Evolutionary conservation across 2,329 filamentous ascomycete species (phyloP).

Genomic region (Paraconiothyrium brasiliense): DNA sequence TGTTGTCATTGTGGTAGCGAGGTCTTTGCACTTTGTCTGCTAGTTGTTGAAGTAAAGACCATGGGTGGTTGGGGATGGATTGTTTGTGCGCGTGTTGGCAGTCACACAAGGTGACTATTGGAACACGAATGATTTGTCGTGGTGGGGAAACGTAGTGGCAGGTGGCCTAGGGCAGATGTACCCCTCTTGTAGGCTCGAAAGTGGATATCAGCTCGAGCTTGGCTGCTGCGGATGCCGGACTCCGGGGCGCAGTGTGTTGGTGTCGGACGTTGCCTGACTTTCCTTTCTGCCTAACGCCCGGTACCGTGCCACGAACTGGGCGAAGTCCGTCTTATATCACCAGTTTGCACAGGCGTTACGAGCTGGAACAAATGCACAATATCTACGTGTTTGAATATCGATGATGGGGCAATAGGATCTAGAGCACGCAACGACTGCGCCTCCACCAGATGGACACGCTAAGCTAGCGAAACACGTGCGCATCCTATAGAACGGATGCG

Average conservation of each 20-base stretch:
- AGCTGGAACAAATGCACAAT: not conserved
- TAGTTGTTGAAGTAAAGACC: not conserved
- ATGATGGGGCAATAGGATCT: not conserved
- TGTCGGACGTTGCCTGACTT: not conserved
- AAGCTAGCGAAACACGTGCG: not conserved
- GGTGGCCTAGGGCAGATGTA: not conserved
- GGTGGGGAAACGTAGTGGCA: not conserved
- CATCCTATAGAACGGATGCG: not conserved
- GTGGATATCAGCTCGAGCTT: slow-evolving; percentile 8
- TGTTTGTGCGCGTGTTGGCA: not conserved
- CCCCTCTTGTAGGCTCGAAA: slow-evolving; percentile 13
- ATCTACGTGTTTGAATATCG: not conserved
- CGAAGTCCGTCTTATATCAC: not conserved
- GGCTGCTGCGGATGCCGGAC: slow-evolving; percentile 7
- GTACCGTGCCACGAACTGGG: not conserved
- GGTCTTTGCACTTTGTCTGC: not conserved
- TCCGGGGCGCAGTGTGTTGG: slow-evolving; percentile 4
- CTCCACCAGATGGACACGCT: slow-evolving; percentile 1
- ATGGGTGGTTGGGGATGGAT: not conserved
- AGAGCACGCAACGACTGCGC: not conserved
- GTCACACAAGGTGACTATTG: not conserved
- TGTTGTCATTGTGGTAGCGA: slow-evolving; percentile 1
- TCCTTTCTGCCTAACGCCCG: not conserved
- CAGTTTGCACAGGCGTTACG: not conserved
- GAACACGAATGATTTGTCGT: not conserved